Evolutionary conservation across 257 asterid species (phyloP).

Genomic region (Solanum pimpinellifolium): DNA sequence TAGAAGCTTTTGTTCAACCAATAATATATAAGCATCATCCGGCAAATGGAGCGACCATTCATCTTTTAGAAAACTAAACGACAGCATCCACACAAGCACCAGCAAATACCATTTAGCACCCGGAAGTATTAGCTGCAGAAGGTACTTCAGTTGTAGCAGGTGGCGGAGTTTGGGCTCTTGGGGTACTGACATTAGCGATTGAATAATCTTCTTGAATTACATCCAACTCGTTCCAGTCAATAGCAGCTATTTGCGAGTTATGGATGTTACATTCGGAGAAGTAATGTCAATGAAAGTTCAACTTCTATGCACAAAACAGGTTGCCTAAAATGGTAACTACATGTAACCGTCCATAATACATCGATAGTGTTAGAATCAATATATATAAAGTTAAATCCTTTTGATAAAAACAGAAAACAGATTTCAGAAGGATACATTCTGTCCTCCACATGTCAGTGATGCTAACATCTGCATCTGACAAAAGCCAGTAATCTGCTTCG

Average conservation of each 20-base stretch:
- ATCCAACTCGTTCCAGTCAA: slow-evolving; percentile 43
- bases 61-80: not conserved
- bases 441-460: slow-evolving; percentile 67
- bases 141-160: slow-evolving; percentile 22
- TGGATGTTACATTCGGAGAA: slow-evolving; percentile 11
- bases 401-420: not conserved
- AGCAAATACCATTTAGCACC: slow-evolving; percentile 5
- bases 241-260: slow-evolving; percentile 24
- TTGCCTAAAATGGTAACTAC: not conserved
- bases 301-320: not conserved
- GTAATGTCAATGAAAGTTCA: not conserved
- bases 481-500: slow-evolving; percentile 63
- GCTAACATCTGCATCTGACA: slow-evolving; percentile 51
- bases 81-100: not conserved
- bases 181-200: slow-evolving; percentile 21
- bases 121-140: slow-evolving; percentile 19
- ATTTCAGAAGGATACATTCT: slow-evolving; percentile 39
- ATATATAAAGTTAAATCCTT: not conserved
- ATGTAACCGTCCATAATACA: not conserved
- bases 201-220: slow-evolving; percentile 23
- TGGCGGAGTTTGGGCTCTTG: slow-evolving; percentile 41
- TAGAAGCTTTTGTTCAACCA: not conserved
- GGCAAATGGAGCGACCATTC: not conserved
- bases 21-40: not conserved
- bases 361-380: not conserved